phyloP scores from a whole-genome alignment of 1,284 basidiomycete genomes.

The Xanthoconium separans region DNA sequence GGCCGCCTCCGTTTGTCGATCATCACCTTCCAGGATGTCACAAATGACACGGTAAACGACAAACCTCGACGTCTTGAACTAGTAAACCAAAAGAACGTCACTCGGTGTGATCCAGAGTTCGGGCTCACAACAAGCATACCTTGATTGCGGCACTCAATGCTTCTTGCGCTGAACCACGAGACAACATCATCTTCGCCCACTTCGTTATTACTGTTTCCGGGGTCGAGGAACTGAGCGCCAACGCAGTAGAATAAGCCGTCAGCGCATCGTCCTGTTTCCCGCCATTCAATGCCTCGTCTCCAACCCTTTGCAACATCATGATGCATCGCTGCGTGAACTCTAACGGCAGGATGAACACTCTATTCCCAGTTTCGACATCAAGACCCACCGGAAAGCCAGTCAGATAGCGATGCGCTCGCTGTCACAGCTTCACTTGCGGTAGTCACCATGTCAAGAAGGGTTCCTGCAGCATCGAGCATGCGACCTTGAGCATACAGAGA shows the following conservation, averaged over 20 bases:
- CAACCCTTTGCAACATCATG: not conserved
- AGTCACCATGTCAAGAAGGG: not conserved
- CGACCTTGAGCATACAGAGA: not conserved
- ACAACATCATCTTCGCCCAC: slow-evolving; percentile 4
- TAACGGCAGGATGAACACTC: not conserved
- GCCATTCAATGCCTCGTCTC: not conserved
- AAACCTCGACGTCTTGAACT: not conserved
- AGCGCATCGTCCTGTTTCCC: slow-evolving; percentile 2
- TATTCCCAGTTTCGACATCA: too few species aligned
- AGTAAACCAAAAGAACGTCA: too few species aligned
- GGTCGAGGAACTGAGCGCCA: not conserved
- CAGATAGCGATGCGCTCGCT: not conserved
- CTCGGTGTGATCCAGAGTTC: not conserved
- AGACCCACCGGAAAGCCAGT: not conserved
- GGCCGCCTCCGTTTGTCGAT: not conserved
- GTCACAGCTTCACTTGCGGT: not conserved
- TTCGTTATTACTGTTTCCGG: not conserved
- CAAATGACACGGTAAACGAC: not conserved
- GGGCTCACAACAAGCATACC: not conserved
- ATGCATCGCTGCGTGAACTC: not conserved
- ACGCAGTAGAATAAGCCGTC: slow-evolving; percentile 1
- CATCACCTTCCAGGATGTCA: not conserved
- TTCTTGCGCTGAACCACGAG: not conserved
- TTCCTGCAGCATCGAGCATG: not conserved
- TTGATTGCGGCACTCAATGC: not conserved